These are phyloP conservation scores for Pyronema omphalodes DNA, from an alignment of 495 filamentous ascomycete genomes.

Conservation along the genomic window DNA sequence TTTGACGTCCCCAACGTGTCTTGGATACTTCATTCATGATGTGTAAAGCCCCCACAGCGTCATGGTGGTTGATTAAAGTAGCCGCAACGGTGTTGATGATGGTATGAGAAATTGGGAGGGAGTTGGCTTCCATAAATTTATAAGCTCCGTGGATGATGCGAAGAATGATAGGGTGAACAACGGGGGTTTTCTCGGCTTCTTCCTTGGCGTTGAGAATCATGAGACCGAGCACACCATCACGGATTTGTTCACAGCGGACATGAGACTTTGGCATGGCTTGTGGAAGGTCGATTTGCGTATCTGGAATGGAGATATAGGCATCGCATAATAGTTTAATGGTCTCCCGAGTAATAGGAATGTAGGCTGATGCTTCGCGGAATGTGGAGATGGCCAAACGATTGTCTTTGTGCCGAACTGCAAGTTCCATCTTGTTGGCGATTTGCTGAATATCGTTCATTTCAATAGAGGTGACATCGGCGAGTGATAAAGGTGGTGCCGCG, in stretches of 20 bases:
- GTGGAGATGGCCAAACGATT: not conserved
- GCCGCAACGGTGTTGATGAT: constrained; percentile 15
- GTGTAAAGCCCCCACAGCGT: constrained; percentile 13
- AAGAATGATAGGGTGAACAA: not conserved
- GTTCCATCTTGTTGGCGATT: not conserved
- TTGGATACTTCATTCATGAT: constrained; percentile 18
- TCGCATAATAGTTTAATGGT: not conserved
- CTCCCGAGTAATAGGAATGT: not conserved
- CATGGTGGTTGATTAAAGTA: constrained; percentile 2
- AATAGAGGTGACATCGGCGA: not conserved
- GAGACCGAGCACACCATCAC: not conserved
- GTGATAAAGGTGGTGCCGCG: not conserved
- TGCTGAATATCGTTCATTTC: not conserved
- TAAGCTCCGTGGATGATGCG: constrained; percentile 7
- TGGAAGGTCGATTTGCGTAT: not conserved
- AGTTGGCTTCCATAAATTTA: constrained; percentile 9
- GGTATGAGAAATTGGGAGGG: constrained; percentile 15
- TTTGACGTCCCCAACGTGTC: constrained; percentile 12
- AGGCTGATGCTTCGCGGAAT: not conserved
- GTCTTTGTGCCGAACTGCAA: not conserved
- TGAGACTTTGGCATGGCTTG: not conserved
- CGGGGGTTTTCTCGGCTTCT: not conserved
- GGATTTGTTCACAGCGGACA: not conserved
- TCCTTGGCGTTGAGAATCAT: not conserved
- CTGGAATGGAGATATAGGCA: not conserved